phyloP scores from a whole-genome alignment of 225 moss, liverwort and hornwort genomes.

The Sphagnum contortum region DNA sequence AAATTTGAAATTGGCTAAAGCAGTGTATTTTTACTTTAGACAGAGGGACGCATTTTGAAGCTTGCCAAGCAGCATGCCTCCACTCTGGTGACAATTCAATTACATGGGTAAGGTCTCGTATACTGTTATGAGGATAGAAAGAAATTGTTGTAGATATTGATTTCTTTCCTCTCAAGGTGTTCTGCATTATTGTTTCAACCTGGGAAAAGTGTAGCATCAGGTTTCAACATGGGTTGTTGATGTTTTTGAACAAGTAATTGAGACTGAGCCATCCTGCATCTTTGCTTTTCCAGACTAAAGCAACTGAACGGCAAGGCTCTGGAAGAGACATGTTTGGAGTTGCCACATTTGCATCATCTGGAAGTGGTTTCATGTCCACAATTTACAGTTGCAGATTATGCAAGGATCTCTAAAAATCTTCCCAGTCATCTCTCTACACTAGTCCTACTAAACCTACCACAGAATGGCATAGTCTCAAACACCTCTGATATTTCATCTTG shows the following conservation, averaged over 20 bases:
- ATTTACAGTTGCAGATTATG: constrained; percentile 32
- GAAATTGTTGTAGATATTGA: not conserved
- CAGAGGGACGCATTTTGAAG: constrained; percentile 41
- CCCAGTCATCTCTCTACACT: constrained; percentile 52
- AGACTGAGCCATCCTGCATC: too few species aligned
- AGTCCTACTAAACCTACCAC: constrained; percentile 24
- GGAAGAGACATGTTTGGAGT: constrained; percentile 21
- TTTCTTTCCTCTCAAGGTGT: not conserved
- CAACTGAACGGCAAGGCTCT: constrained; percentile 34
- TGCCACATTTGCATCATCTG: constrained; percentile 59
- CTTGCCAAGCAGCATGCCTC: constrained; percentile 42
- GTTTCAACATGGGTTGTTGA: too few species aligned
- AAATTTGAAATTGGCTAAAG: constrained; percentile 4
- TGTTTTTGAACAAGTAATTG: too few species aligned
- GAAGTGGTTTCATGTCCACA: constrained; percentile 55
- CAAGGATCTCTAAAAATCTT: constrained; percentile 43
- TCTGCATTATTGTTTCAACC: not conserved
- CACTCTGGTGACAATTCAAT: constrained; percentile 37
- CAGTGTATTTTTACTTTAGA: constrained; percentile 24
- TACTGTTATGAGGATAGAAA: not conserved
- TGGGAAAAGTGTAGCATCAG: not conserved
- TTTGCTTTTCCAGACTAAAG: constrained; percentile 36
- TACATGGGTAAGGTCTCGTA: constrained; percentile 31
- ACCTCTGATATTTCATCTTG: constrained; percentile 1
- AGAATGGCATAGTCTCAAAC: constrained; percentile 19